Conservation (phyloP, 2,329 filamentous ascomycete genomes). For the Geoglossum cookeanum region DNA sequence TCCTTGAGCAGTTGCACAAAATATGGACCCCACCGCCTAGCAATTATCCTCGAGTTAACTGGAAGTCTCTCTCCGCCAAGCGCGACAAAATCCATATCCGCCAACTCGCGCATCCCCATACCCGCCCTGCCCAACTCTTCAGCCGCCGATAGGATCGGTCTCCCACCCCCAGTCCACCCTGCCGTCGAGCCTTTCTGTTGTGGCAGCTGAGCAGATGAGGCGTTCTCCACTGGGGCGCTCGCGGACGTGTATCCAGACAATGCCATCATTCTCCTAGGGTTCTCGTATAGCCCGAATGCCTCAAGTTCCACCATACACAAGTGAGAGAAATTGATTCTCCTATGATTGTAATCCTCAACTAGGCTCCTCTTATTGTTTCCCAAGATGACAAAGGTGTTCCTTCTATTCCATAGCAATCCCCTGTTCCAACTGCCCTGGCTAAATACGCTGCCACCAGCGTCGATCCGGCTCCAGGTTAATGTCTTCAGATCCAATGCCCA, state of each 20-base stretch:
- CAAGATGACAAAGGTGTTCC: conserved; percentile 89
- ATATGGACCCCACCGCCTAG: conserved; percentile 82
- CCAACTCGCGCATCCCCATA: conserved; percentile 60
- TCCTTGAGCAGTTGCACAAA: conserved; percentile 84
- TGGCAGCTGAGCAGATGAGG: conserved; percentile 15
- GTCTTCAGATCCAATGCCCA: conserved; percentile 85
- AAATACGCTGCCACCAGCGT: conserved; percentile 85
- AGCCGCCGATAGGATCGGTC: conserved; percentile 56
- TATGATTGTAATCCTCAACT: conserved; percentile 95
- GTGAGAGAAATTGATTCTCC: conserved; percentile 92
- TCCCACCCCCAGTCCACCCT: conserved; percentile 51
- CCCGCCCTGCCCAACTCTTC: conserved; percentile 73
- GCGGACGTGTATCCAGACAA: conserved; percentile 72
- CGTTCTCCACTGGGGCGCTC: conserved; percentile 46
- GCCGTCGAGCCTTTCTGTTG: conserved; percentile 40
- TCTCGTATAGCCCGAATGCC: conserved; percentile 93
- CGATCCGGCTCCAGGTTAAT: conserved; percentile 86
- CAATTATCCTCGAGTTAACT: conserved; percentile 77
- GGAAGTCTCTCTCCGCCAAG: conserved; percentile 81
- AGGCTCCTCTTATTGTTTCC: conserved; percentile 85
- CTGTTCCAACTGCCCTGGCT: conserved; percentile 96
- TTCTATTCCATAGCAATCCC: conserved; percentile 77
- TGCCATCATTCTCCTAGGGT: conserved; percentile 60
- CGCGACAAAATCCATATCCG: conserved; percentile 93
- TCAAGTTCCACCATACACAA: conserved; percentile 94